phyloP scores from a whole-genome alignment of 805 yeast genomes.

The Monosporozyma servazzii region DNA sequence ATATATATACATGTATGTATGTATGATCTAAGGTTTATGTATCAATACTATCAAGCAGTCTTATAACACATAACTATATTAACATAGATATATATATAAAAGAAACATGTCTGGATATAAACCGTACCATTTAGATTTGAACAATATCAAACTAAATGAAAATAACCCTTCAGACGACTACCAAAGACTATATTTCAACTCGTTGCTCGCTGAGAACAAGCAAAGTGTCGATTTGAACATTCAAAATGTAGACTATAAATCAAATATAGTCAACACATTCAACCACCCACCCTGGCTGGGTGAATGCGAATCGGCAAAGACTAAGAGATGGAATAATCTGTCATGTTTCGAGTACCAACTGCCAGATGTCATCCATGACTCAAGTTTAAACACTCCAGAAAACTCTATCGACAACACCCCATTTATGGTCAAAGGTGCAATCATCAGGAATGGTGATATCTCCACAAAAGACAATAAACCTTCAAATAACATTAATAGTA shows the following conservation, averaged over 20 bases:
- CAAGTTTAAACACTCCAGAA: neutral
- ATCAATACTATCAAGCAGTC: no score
- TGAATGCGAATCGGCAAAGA: neutral
- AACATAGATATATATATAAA: no score
- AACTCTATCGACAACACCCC: neutral
- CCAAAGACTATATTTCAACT: slow-evolving; percentile 24
- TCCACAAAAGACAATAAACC: no score
- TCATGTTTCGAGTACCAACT: slow-evolving; percentile 25
- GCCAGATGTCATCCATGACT: slow-evolving; percentile 13
- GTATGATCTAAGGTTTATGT: no score
- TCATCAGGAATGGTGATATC: no score
- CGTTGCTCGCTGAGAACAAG: slow-evolving; percentile 7
- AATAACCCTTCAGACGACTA: slow-evolving; percentile 26
- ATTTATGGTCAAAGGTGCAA: no score
- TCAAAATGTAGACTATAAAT: slow-evolving; percentile 15
- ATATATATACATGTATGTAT: no score
- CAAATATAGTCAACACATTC: slow-evolving; percentile 16
- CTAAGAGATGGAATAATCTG: slow-evolving; percentile 9
- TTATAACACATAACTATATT: no score
- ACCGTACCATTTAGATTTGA: slow-evolving; percentile 11
- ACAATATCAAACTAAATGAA: slow-evolving; percentile 11
- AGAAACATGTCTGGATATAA: slow-evolving; percentile 10
- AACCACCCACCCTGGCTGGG: slow-evolving; percentile 6
- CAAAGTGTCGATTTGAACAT: slow-evolving; percentile 2
- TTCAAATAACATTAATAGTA: no score